Base-by-base conservation (phyloP, 768 basidiomycete species). In the Pulveroboletus frians region DNA sequence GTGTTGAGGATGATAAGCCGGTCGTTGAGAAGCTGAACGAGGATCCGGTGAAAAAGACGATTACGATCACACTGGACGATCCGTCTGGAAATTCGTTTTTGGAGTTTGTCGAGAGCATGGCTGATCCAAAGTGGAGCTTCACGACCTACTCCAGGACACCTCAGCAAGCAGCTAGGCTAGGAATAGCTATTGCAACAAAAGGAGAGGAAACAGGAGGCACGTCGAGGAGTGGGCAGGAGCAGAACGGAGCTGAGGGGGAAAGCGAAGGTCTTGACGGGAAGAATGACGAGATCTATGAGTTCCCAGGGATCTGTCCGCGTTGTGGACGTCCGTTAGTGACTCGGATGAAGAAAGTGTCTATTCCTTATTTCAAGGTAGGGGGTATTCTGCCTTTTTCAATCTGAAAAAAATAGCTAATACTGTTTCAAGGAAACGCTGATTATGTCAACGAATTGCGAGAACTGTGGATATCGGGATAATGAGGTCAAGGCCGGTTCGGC, bases 371-470 rank as follows among this genome's bases (percentile, higher is more conserved):
- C 79, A 92, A 99, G 79, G 93, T 85, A 34, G 31, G 52, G 37
- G 10, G 1, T 36, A 3, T 42, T 27, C 40, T 37, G 14, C 8
- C 3, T 30, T 35, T 41, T 6, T 27, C 31, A 3, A 35, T 29
- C 21, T 15, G 18, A 4, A 14, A 29, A 9, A 36, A 17, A 21
- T 8, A 7, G 49, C 30, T 7, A 54, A 26, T 20, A 36, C 18
- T 15, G 8, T 37, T 29, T 13, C 39, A 96, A 45, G 94, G 93
- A 99, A 58, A 85, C 92, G 48, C 71, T 98, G 46, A 95, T 98
- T 70, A 97, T 97, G 93, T 95, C 95, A 20, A 94, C 94, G 6
- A 97, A 96, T 65, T 98, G 96, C 66, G 91, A 93, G 50, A 69
- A 72, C 44, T 99, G 96, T 67, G 96, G 96, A 1, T 99, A 98